Percentiles rank a stretch among this genome's conserved stretches.
Conservation (phyloP, 2,329 filamentous ascomycete species). For the Penicillium brasilianum region DNA sequence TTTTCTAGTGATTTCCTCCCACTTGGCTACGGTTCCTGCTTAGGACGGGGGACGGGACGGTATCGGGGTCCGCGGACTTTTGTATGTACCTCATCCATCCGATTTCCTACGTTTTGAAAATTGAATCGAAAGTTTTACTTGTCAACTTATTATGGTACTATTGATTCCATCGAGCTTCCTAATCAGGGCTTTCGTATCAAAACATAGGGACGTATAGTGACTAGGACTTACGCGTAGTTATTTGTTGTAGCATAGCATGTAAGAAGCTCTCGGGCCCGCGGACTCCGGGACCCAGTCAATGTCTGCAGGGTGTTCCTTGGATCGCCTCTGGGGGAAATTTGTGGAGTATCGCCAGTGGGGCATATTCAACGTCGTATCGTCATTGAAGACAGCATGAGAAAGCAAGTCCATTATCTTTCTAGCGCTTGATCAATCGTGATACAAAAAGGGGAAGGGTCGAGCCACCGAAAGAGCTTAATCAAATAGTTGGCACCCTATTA, state of each 20-base stretch:
- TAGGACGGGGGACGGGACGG: no score
- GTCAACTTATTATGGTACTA: no score
- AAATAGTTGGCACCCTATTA: not conserved
- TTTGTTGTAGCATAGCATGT: no score
- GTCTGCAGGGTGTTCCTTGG: slow-evolving; percentile 61
- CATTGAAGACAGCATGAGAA: not conserved
- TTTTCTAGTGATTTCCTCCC: no score
- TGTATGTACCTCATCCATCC: not conserved
- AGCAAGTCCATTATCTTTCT: not conserved
- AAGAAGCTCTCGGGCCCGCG: slow-evolving; percentile 1
- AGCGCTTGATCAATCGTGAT: not conserved
- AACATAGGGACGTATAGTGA: not conserved
- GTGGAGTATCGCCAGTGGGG: slow-evolving; percentile 42
- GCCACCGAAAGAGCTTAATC: not conserved
- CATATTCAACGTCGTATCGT: slow-evolving; percentile 24
- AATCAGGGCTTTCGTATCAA: not conserved
- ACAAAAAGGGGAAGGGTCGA: no score
- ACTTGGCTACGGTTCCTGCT: not conserved
- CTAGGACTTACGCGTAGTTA: no score
- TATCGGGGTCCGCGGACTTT: not conserved
- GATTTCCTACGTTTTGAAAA: not conserved
- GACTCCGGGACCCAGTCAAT: slow-evolving; percentile 2
- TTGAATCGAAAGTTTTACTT: not conserved
- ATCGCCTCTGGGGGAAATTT: slow-evolving; percentile 60
- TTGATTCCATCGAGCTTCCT: not conserved